Evolutionary conservation across 305 asterid species (phyloP), one percentile per base, ranked within the genome.

Genomic region (Lippia alba): DNA sequence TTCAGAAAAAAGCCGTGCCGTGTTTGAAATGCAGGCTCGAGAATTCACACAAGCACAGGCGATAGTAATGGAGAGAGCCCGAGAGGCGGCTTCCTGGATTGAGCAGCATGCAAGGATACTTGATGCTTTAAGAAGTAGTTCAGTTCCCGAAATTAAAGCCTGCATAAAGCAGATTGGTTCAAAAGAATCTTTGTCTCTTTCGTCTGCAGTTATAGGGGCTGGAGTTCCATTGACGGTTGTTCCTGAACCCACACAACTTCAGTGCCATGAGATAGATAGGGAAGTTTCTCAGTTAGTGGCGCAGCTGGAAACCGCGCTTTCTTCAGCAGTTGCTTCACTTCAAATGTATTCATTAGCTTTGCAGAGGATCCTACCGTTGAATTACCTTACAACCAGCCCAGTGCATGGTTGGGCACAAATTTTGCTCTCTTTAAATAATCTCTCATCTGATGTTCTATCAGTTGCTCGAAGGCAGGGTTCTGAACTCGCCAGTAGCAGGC

Each of bases 191-290:
- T 61, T 92, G 60, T 92, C 98, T 68, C 92, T 95, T 69, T 76
- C 88, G 51, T 82, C 96, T 64, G 98, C 99, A 46, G 98, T 92
- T 74, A 70, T 84, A 71, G 88, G 66, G 55, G 94, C 98, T 70
- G 96, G 99, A 80, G 96, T 95, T 78, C 98, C 99, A 66, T 75
- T 91, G 70, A 89, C 97, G 34, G 85, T 92, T 80, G 99, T 95
- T 78, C 99, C 99, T 68, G 99, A 95, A 83, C 99, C 99, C 64
- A 92, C 99, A 54, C 98, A 89, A 83, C 85, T 82, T 67, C 98
- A 92, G 76, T 95, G 99, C 84, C 87, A 73, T 32, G 99, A 95
- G 56, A 92, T 90, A 32, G 99, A 92, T 78, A 80, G 82, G 81
- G 99, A 95, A 78, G 98, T 95, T 80, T 84, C 92, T 81, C 91